Percentiles rank a stretch among this genome's conserved stretches.
These are phyloP conservation scores for Chaetomium globosum DNA, from an alignment of 2,329 filamentous ascomycete genomes.

Conservation along the genomic window DNA sequence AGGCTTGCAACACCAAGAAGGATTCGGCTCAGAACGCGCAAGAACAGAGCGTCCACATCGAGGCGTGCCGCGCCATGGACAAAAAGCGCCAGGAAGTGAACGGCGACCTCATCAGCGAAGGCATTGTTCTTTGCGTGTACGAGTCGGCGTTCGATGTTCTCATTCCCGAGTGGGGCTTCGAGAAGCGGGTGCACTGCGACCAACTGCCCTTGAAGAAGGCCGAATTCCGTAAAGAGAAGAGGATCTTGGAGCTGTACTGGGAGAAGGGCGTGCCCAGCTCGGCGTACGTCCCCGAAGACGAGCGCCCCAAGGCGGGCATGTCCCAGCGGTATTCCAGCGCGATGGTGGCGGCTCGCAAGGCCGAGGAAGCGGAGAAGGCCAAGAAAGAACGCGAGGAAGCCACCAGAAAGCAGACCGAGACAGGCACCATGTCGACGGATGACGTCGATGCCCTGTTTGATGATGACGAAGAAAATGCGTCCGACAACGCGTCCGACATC, in stretches of 20 bases:
- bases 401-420: constrained; percentile 90
- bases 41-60: constrained; percentile 98
- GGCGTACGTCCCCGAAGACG: constrained; percentile 93
- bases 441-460: constrained; percentile 96
- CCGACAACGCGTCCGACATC: constrained; percentile 82
- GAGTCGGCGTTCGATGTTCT: constrained; percentile 98
- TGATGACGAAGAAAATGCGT: constrained; percentile 84
- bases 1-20: constrained; percentile 98
- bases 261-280: constrained; percentile 98
- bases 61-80: constrained; percentile 95
- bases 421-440: constrained; percentile 88
- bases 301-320: constrained; percentile 80
- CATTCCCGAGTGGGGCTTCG: constrained; percentile 97
- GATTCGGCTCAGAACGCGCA: constrained; percentile 96
- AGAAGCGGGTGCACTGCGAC: constrained; percentile 98
- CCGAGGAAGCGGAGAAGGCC: constrained; percentile 77
- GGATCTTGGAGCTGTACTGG: constrained; percentile 96
- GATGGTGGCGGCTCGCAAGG: constrained; percentile 74
- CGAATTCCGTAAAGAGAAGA: constrained; percentile 96
- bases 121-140: constrained; percentile 95
- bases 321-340: constrained; percentile 75
- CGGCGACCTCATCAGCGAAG: constrained; percentile 90
- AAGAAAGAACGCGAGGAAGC: constrained; percentile 89
- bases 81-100: constrained; percentile 83
- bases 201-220: constrained; percentile 98